These are phyloP conservation scores for Rhododendron mucronatum DNA, from an alignment of 148 eudicot species.

Conservation along the genomic window DNA sequence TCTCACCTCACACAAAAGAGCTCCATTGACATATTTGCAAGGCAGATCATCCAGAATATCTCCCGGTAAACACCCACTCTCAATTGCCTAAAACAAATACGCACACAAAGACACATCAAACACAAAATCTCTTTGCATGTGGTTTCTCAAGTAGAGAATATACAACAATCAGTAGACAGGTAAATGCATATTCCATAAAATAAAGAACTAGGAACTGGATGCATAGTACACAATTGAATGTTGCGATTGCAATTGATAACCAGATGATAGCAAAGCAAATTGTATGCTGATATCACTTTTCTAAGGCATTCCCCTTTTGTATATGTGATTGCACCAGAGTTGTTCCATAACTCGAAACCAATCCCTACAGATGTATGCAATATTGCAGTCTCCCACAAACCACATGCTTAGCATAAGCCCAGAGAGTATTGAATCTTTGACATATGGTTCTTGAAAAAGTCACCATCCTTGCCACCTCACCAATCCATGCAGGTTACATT, in stretches of 20 bases:
- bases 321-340: background rate
- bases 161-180: background rate
- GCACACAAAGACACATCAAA: background rate
- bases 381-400: background rate
- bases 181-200: background rate
- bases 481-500: background rate
- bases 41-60: slow-evolving; percentile 15
- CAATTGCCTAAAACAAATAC: slow-evolving; percentile 12
- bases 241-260: background rate
- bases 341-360: background rate
- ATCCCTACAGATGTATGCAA: background rate
- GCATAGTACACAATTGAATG: background rate
- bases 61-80: slow-evolving; percentile 16
- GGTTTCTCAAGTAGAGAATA: background rate
- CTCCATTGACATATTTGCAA: slow-evolving; percentile 18
- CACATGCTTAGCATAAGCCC: background rate
- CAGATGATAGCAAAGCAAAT: background rate
- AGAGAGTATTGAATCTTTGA: background rate
- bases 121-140: background rate
- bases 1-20: slow-evolving; percentile 18
- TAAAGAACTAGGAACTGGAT: background rate
- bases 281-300: background rate
- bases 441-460: background rate
- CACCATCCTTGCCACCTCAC: background rate
- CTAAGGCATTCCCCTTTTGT: background rate